Conservation (phyloP, 2,329 filamentous ascomycete species). For the Microdochium bolleyi region DNA sequence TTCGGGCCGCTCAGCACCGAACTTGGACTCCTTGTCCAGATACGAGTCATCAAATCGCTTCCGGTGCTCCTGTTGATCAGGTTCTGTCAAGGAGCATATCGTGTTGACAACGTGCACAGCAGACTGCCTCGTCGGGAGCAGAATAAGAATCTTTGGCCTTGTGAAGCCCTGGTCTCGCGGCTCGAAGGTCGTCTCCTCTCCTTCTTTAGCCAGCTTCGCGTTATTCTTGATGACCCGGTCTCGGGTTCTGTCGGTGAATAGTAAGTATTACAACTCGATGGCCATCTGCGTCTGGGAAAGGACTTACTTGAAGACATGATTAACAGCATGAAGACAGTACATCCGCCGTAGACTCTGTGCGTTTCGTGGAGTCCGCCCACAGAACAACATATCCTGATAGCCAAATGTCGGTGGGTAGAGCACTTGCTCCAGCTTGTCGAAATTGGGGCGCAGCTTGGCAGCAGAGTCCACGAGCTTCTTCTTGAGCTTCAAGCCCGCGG, state of each 20-base stretch:
- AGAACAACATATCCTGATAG: constrained; percentile 75
- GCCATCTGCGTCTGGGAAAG: background rate
- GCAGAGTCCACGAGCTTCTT: constrained; percentile 54
- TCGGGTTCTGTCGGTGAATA: constrained; percentile 50
- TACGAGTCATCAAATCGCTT: constrained; percentile 87
- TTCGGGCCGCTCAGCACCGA: constrained; percentile 66
- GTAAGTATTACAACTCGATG: too few species aligned
- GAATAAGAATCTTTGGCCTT: constrained; percentile 82
- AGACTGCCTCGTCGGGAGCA: constrained; percentile 82
- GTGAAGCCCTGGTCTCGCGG: constrained; percentile 93
- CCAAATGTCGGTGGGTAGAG: constrained; percentile 69
- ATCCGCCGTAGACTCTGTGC: constrained; percentile 62
- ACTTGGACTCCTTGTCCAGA: constrained; percentile 57
- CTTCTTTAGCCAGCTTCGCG: constrained; percentile 62
- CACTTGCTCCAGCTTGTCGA: constrained; percentile 55
- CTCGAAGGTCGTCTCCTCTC: constrained; percentile 58
- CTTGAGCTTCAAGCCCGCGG: constrained; percentile 56
- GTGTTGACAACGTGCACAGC: constrained; percentile 72
- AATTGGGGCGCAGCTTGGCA: constrained; percentile 41
- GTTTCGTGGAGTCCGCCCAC: constrained; percentile 62
- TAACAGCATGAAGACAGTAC: constrained; percentile 75
- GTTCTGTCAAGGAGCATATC: constrained; percentile 67
- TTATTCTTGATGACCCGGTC: constrained; percentile 93
- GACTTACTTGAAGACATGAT: constrained; percentile 75
- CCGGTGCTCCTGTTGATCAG: constrained; percentile 91